Evolutionary conservation across 2,329 filamentous ascomycete genomes (phyloP), one percentile per base, ranked within the genome.

Genomic region (Atkinsonella texensis): DNA sequence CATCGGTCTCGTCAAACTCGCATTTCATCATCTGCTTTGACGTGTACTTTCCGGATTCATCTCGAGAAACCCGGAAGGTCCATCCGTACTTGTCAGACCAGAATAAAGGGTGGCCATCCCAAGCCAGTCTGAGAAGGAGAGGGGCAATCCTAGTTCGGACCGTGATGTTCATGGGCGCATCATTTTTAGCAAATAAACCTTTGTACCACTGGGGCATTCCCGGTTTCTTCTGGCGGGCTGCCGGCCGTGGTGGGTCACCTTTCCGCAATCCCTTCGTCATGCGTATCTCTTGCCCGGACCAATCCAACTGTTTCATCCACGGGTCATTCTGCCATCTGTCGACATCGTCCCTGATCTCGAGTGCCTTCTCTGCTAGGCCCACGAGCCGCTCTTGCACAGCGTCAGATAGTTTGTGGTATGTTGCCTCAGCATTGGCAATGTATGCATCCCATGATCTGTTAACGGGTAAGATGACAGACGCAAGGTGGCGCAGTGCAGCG

Each of bases 171-270:
- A 96, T 93, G 44, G 78, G 78, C 0, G 76, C 71, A 53, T 82
- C 79, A 23, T 70, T 83, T 52, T 81, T 89, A 1, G 77, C 60
- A 59, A 94, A 95, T 1, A 98, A 73, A 64, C 89, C 89, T 62
- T 93, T 96, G 70, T 95, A 98, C 93, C 93, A 98, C 57, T 86
- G 78, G 0, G 93, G 93, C 85, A 87, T 93, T 13, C 93, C 93
- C 0, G 91, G 90, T 70, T 85, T 89, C 74, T 97, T 98, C 65
- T 98, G 93, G 45, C 86, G 76, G 11, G 83, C 83, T 8, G 83
- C 85, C 32, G 85, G 89, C 44, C 89, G 76, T 2, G 86, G 85
- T 11, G 85, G 83, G 52, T 94, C 88, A 10, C 72, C 74, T 66
- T 95, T 96, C 68, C 86, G 90, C 71, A 93, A 96, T 3, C 84